phyloP scores from a whole-genome alignment of 805 yeast genomes.

The Kodamaea sagamina region DNA sequence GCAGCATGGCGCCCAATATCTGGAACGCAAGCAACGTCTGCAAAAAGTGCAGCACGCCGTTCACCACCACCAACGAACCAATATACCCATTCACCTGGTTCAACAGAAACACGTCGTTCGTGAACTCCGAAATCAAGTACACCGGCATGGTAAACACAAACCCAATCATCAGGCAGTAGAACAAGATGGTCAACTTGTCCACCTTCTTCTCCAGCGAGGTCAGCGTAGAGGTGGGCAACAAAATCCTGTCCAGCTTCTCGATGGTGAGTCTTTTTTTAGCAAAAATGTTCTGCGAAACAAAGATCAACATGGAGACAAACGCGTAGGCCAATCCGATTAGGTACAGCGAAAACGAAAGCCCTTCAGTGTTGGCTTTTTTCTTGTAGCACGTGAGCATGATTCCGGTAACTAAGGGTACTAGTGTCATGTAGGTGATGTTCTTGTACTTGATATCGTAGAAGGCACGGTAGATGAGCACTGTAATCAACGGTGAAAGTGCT shows the following conservation, averaged over 20 bases:
- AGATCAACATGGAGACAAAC: slow-evolving; percentile 60
- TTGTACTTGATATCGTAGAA: slow-evolving; percentile 61
- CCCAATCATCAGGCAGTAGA: slow-evolving; percentile 72
- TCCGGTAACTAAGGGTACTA: slow-evolving; percentile 78
- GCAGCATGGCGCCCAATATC: slow-evolving; percentile 67
- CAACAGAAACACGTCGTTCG: slow-evolving; percentile 28
- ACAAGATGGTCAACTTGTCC: slow-evolving; percentile 70
- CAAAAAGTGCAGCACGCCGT: slow-evolving; percentile 68
- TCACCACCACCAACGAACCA: slow-evolving; percentile 48
- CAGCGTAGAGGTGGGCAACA: slow-evolving; percentile 27
- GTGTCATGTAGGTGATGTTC: slow-evolving; percentile 69
- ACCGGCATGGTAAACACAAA: slow-evolving; percentile 66
- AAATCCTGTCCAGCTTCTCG: slow-evolving; percentile 27
- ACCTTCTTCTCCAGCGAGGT: slow-evolving; percentile 38
- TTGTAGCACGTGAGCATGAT: slow-evolving; percentile 76
- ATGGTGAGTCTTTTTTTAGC: slow-evolving; percentile 71
- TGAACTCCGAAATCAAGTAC: slow-evolving; percentile 59
- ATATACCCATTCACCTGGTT: slow-evolving; percentile 34
- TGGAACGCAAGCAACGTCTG: slow-evolving; percentile 79
- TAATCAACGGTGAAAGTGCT: slow-evolving; percentile 85
- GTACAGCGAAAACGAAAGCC: slow-evolving; percentile 19
- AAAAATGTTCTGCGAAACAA: slow-evolving; percentile 77
- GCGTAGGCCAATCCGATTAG: slow-evolving; percentile 50
- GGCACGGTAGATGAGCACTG: slow-evolving; percentile 75
- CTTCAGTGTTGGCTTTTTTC: slow-evolving; percentile 32